phyloP scores from a whole-genome alignment of 805 yeast genomes.

The Torulaspora delbrueckii region DNA sequence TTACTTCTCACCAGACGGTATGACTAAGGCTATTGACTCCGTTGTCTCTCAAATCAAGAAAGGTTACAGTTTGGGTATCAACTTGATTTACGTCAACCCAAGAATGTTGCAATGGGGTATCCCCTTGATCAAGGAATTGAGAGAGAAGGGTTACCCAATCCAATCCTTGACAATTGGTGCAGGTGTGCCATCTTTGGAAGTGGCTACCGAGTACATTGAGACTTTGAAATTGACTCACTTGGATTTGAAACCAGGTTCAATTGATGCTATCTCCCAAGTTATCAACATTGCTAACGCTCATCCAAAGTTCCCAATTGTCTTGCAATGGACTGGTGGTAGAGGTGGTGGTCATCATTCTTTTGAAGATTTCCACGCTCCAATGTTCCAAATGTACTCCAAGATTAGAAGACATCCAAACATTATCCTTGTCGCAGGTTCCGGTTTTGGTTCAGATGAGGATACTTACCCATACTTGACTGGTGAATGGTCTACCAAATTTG shows the following conservation, averaged over 20 bases:
- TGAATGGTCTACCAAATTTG: slow-evolving; percentile 82
- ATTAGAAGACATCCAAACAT: slow-evolving; percentile 89
- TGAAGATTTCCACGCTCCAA: slow-evolving; percentile 98
- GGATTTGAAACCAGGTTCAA: slow-evolving; percentile 96
- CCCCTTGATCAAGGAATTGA: slow-evolving; percentile 83
- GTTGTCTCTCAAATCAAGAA: slow-evolving; percentile 67
- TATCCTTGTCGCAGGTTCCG: slow-evolving; percentile 92
- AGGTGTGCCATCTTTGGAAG: slow-evolving; percentile 98
- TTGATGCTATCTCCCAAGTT: slow-evolving; percentile 83
- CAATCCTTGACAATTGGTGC: slow-evolving; percentile 98
- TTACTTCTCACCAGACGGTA: slow-evolving; percentile 67
- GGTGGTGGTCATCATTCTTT: slow-evolving; percentile 99
- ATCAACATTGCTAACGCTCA: slow-evolving; percentile 91
- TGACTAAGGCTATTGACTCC: slow-evolving; percentile 70
- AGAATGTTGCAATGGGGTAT: slow-evolving; percentile 98
- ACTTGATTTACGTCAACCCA: slow-evolving; percentile 94
- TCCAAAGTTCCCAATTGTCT: slow-evolving; percentile 92
- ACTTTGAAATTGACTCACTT: slow-evolving; percentile 88
- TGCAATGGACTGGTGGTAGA: slow-evolving; percentile 99
- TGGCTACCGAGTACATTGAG: slow-evolving; percentile 92
- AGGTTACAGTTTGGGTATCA: slow-evolving; percentile 87
- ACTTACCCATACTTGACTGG: slow-evolving; percentile 98
- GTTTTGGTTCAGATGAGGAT: slow-evolving; percentile 95
- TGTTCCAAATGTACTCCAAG: slow-evolving; percentile 90
- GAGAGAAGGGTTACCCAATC: slow-evolving; percentile 90